Conservation (phyloP, 1,284 basidiomycete species). For the Wallemia ichthyophaga region DNA sequence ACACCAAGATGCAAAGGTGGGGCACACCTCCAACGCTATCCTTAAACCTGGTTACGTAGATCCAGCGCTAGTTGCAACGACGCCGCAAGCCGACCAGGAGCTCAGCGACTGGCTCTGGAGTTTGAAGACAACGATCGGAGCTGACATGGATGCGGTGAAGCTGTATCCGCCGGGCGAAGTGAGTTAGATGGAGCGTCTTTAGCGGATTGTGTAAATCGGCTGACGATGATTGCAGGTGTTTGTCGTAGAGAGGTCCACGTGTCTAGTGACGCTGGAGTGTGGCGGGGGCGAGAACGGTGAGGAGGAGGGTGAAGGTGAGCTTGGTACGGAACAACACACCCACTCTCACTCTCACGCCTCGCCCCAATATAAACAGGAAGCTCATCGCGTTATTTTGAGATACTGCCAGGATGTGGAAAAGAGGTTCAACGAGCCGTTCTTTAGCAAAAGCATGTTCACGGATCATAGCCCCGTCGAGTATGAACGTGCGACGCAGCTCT, state of each 20-base stretch:
- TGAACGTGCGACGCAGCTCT: conserved; percentile 13
- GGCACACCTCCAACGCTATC: conserved; percentile 8
- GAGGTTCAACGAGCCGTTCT: conserved; percentile 21
- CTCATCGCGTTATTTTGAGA: conserved; percentile 18
- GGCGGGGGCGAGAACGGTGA: not conserved
- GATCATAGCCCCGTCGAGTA: conserved; percentile 16
- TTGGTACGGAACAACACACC: too few relatives aligned
- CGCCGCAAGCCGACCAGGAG: conserved; percentile 5
- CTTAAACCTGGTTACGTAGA: conserved; percentile 10
- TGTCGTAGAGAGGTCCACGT: conserved; percentile 16
- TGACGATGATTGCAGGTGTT: conserved; percentile 6
- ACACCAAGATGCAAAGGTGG: conserved; percentile 3
- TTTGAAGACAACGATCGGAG: conserved; percentile 18
- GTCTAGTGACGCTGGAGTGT: conserved; percentile 13
- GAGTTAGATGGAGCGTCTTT: conserved; percentile 8
- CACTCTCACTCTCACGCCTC: too few relatives aligned
- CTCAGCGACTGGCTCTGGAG: conserved; percentile 17
- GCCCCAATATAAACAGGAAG: conserved; percentile 8
- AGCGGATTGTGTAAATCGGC: too few relatives aligned
- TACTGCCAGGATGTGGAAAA: conserved; percentile 19
- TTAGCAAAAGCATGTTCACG: conserved; percentile 14
- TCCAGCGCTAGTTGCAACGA: conserved; percentile 7
- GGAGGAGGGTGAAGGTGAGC: too few relatives aligned
- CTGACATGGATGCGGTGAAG: conserved; percentile 19
- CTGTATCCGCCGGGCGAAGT: conserved; percentile 16